Conservation (phyloP, 352 stramenopile genomes). For the Elongisporangium undulatum region DNA sequence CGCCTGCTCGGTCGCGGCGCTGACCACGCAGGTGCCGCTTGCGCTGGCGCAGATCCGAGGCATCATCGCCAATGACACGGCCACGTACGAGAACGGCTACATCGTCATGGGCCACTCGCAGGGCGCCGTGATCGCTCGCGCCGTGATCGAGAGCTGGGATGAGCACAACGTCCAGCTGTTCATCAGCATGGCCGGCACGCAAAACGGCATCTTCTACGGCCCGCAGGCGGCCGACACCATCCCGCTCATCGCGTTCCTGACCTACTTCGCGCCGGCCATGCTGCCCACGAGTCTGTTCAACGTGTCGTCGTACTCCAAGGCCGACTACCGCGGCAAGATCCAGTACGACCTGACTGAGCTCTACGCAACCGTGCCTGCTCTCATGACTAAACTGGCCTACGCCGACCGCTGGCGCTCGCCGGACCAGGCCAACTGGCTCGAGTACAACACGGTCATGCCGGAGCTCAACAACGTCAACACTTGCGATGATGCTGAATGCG, state of each 20-base stretch:
- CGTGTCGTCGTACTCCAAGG: slow-evolving; percentile 13
- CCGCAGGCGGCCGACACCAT: slow-evolving; percentile 14
- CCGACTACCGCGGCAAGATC: slow-evolving; percentile 8
- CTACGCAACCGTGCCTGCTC: slow-evolving; percentile 6
- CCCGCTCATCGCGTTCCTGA: slow-evolving; percentile 10
- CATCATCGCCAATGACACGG: slow-evolving; percentile 4
- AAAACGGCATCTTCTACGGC: slow-evolving; percentile 32
- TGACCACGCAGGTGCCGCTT: slow-evolving; percentile 15
- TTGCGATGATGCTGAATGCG: slow-evolving; percentile 8
- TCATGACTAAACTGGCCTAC: slow-evolving; percentile 7
- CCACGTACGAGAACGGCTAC: slow-evolving; percentile 18
- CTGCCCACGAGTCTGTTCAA: slow-evolving; percentile 11
- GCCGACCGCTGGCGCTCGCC: slow-evolving; percentile 14
- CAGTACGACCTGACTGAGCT: slow-evolving; percentile 11
- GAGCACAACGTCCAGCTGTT: slow-evolving; percentile 20
- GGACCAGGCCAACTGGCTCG: slow-evolving; percentile 7
- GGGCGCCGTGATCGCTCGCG: slow-evolving; percentile 17
- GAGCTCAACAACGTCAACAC: slow-evolving; percentile 11
- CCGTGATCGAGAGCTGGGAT: slow-evolving; percentile 25
- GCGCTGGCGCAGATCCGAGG: slow-evolving; percentile 17
- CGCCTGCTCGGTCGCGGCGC: slow-evolving; percentile 11
- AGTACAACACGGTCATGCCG: slow-evolving; percentile 9
- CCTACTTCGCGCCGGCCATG: slow-evolving; percentile 8
- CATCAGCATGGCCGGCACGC: slow-evolving; percentile 17
- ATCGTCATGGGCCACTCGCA: slow-evolving; percentile 27